Evolutionary conservation across 2,329 filamentous ascomycete species (phyloP).

Genomic region (Bertia moriformis): DNA sequence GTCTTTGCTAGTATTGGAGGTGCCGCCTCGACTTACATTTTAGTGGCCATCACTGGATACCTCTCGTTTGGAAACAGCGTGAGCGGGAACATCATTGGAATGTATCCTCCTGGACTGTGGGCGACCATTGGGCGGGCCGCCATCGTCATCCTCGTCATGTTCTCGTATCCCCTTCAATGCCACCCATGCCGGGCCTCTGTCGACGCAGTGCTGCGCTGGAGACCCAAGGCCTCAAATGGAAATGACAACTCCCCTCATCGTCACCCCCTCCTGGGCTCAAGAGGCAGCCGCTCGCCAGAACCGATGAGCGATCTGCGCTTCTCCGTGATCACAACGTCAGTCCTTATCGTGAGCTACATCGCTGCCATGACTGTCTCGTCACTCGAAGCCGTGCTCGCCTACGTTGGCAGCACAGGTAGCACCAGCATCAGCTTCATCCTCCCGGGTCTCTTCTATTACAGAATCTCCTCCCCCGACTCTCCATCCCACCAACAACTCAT

Average conservation of each 20-base stretch:
- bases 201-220: constrained; percentile 88
- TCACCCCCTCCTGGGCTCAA: constrained; percentile 26
- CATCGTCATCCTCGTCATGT: constrained; percentile 90
- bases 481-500: constrained; percentile 71
- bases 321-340: constrained; percentile 71
- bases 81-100: constrained; percentile 80
- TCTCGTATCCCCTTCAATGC: constrained; percentile 88
- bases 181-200: constrained; percentile 92
- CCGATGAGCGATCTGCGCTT: constrained; percentile 79
- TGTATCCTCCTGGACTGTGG: constrained; percentile 67
- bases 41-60: constrained; percentile 90
- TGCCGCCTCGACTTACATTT: constrained; percentile 72
- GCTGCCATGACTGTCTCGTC: constrained; percentile 83
- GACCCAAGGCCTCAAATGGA: constrained; percentile 38
- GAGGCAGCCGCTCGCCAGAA: constrained; percentile 20
- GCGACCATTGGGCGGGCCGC: constrained; percentile 89
- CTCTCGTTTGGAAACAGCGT: constrained; percentile 86
- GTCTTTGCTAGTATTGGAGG: constrained; percentile 74
- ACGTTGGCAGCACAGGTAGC: constrained; percentile 85
- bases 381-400: constrained; percentile 80
- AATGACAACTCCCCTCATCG: constrained; percentile 17
- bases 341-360: constrained; percentile 72
- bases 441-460: constrained; percentile 94
- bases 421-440: constrained; percentile 96
- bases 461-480: constrained; percentile 83